Conservation (phyloP, 2,329 filamentous ascomycete genomes). For the Drechmeria coniospora region DNA sequence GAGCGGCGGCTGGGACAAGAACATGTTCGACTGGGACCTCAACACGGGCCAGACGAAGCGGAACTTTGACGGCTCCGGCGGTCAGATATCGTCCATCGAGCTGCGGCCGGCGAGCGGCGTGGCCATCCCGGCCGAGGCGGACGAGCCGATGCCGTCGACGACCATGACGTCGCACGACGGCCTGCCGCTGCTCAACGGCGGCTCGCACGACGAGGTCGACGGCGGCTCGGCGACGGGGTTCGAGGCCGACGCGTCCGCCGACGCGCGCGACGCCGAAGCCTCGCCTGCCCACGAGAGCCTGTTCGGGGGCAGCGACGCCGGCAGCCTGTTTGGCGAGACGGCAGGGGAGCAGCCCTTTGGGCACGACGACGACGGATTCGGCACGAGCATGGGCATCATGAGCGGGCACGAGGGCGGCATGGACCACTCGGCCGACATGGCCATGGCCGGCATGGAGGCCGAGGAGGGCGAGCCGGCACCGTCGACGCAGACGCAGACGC, state of each 20-base stretch:
- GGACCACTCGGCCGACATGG: conserved; percentile 27
- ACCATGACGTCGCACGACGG: conserved; percentile 68
- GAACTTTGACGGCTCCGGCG: conserved; percentile 59
- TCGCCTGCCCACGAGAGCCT: conserved; percentile 64
- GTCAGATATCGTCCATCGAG: conserved; percentile 82
- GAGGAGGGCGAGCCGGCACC: conserved; percentile 5
- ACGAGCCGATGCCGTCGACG: conserved; percentile 41
- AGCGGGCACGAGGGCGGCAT: conserved; percentile 23
- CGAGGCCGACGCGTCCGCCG: conserved; percentile 10
- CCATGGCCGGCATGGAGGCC: conserved; percentile 19
- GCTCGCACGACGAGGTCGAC: conserved; percentile 9
- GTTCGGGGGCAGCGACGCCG: conserved; percentile 64
- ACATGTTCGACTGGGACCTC: conserved; percentile 85
- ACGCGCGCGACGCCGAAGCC: conserved; percentile 37
- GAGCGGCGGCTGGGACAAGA: conserved; percentile 95
- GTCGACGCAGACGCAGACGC: conserved; percentile 2
- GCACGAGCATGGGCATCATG: conserved; percentile 50
- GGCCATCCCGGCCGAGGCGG: conserved; percentile 59
- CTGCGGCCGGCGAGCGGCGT: conserved; percentile 62
- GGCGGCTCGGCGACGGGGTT: conserved; percentile 2
- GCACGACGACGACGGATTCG: conserved; percentile 75
- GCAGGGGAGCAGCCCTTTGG: conserved; percentile 48
- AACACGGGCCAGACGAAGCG: conserved; percentile 68
- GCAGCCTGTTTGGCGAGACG: conserved; percentile 78
- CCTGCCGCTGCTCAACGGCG: conserved; percentile 40